A percentile compares a stretch with the other conserved stretches of the same genome.
Conservation (phyloP, 345 rosid genomes). For the Ceriops tagal region DNA sequence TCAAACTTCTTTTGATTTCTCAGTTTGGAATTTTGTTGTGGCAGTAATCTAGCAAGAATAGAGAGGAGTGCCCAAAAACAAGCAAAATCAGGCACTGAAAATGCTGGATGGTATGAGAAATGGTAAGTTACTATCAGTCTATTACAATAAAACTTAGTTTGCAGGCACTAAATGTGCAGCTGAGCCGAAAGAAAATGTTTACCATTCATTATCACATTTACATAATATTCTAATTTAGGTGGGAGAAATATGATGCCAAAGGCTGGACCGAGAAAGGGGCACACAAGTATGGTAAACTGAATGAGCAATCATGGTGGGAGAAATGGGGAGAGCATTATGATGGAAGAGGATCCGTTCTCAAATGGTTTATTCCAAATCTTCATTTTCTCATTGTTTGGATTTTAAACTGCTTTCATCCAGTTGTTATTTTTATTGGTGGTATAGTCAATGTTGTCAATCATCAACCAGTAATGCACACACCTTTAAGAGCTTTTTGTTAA, state of each 20-base stretch:
- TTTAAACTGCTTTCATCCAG: not conserved
- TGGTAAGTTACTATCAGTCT: slow-evolving; percentile 52
- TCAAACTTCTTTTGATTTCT: slow-evolving; percentile 5
- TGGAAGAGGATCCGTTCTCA: slow-evolving; percentile 95
- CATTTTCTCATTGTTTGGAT: not conserved
- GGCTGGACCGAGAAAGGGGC: slow-evolving; percentile 99
- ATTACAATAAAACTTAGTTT: not conserved
- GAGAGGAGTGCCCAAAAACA: slow-evolving; percentile 99
- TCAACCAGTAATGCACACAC: no score
- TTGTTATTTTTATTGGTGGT: no score
- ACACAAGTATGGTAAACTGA: slow-evolving; percentile 88
- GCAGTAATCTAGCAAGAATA: slow-evolving; percentile 92
- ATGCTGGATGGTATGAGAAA: slow-evolving; percentile 99
- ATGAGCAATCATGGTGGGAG: slow-evolving; percentile 99
- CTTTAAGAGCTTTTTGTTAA: no score
- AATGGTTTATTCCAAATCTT: slow-evolving; percentile 55
- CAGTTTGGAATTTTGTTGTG: slow-evolving; percentile 14
- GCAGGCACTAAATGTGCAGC: slow-evolving; percentile 2
- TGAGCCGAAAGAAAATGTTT: not conserved
- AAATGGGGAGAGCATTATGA: slow-evolving; percentile 99
- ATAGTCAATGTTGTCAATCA: no score
- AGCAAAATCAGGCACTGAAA: slow-evolving; percentile 89
- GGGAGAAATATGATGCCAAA: slow-evolving; percentile 99
- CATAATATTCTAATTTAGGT: slow-evolving; percentile 48
- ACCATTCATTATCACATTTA: not conserved